Base-by-base conservation (phyloP, 2,329 filamentous ascomycete species). In the Dactylellina haptotyla region DNA sequence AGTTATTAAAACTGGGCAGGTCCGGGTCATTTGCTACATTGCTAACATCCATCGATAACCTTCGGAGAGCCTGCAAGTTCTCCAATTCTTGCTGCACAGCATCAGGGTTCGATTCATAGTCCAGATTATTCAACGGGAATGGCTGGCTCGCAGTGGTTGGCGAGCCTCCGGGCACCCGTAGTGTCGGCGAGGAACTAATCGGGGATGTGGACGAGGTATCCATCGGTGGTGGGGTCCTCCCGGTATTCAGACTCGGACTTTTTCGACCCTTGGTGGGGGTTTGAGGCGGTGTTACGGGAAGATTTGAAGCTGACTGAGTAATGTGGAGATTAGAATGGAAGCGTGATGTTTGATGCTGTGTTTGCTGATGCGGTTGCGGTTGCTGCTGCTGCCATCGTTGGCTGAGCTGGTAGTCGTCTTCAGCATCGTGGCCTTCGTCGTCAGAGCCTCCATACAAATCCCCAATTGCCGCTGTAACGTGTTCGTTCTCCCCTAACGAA, bases 11-110 rank as follows among this genome's bases (percentile, higher is more conserved):
- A 1, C 89, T 89, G 12, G 92, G 88, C 76, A 96, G 84, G 80
- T 96, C 91, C 0, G 91, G 88, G 77, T 90, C 88, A 73, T 85
- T 86, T 46, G 83, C 86, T 25, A 86, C 83, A 4, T 84, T 85
- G 76, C 87, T 86, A 4, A 96, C 91, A 80, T 96, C 93, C 93
- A 97, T 97, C 18, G 93, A 97, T 88, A 97, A 91, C 76, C 93
- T 88, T 77, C 93, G 87, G 75, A 97, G 86, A 1, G 93, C 93
- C 80, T 96, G 93, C 73, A 97, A 83, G 79, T 97, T 97, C 83
- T 90, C 96, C 77, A 97, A 83, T 82, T 97, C 93, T 82, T 96
- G 92, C 25, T 92, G 92, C 70, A 97, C 91, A 75, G 93, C 92
- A 70, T 89, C 93, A 0, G 93, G 90, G 78, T 94, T 90, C 75